These are phyloP conservation scores for Filobasidium uniguttulatum DNA, from an alignment of 1,284 basidiomycete genomes.

Conservation along the genomic window DNA sequence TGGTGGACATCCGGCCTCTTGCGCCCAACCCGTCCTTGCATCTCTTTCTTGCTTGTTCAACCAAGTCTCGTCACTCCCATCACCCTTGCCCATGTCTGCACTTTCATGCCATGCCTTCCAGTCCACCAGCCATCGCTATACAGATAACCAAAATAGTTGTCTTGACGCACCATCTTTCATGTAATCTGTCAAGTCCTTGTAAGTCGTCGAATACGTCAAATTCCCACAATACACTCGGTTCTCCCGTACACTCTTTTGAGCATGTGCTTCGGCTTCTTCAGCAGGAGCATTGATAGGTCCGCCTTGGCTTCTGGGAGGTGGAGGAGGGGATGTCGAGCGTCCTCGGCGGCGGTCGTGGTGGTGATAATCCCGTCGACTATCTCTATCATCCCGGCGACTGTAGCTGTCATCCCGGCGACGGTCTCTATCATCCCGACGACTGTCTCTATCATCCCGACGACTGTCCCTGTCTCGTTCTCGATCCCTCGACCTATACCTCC, in stretches of 20 bases:
- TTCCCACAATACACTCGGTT: constrained; percentile 97
- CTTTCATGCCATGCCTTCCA: too few relatives aligned
- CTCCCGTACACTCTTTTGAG: constrained; percentile 88
- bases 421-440: constrained; percentile 13
- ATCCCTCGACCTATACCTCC: too few relatives aligned
- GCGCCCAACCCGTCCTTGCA: too few relatives aligned
- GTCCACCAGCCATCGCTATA: too few relatives aligned
- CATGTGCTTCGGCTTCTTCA: constrained; percentile 74
- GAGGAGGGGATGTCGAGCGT: too few relatives aligned
- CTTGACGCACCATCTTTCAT: constrained; percentile 96
- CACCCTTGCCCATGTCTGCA: too few relatives aligned
- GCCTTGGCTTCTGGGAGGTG: constrained; percentile 48
- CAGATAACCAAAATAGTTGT: constrained; percentile 41
- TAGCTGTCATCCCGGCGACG: constrained; percentile 4
- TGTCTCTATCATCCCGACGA: constrained; percentile 14
- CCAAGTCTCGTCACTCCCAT: too few relatives aligned
- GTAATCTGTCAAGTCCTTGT: constrained; percentile 93
- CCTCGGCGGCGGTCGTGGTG: constrained; percentile 10
- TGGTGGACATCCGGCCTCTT: too few relatives aligned
- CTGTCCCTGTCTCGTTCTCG: constrained; percentile 16
- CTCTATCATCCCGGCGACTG: too few relatives aligned
- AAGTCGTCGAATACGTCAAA: constrained; percentile 92
- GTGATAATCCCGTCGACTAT: too few relatives aligned
- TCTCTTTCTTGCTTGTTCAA: not conserved
- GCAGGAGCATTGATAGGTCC: constrained; percentile 82